Evolutionary conservation across 805 yeast species (phyloP).

Genomic region (Sporopachydermia lactativora): DNA sequence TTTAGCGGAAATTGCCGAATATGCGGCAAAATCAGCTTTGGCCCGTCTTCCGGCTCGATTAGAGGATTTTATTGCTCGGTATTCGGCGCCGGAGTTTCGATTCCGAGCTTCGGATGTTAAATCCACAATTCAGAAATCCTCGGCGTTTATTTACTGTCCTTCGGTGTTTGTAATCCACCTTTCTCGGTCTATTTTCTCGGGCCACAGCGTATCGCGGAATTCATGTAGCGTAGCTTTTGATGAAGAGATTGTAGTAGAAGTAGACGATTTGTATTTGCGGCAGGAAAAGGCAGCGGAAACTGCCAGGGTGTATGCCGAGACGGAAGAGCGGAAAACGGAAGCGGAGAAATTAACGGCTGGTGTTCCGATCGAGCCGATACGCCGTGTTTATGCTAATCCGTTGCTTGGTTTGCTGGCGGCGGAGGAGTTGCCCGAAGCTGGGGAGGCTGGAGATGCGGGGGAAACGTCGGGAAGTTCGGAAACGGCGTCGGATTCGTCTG

Average conservation of each 20-base stretch:
- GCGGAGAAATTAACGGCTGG: conserved; percentile 12
- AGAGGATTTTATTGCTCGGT: conserved; percentile 31
- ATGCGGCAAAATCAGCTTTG: conserved; percentile 23
- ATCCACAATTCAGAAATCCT: conserved; percentile 55
- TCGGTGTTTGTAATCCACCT: conserved; percentile 64
- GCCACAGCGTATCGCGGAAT: conserved; percentile 55
- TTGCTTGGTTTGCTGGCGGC: conserved; percentile 4
- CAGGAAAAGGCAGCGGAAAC: conserved; percentile 18
- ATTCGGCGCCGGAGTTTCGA: conserved; percentile 25
- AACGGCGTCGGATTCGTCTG: not conserved
- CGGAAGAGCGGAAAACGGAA: conserved; percentile 4
- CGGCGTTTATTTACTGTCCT: conserved; percentile 53
- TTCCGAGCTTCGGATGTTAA: conserved; percentile 32
- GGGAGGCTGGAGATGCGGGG: conserved; percentile 11
- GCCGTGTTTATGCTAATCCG: conserved; percentile 4
- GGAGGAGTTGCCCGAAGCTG: conserved; percentile 10
- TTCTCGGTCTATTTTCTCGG: conserved; percentile 68
- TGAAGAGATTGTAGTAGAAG: conserved; percentile 34
- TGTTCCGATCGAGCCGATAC: conserved; percentile 10
- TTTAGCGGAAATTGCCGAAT: conserved; percentile 18
- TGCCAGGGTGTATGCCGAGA: conserved; percentile 7
- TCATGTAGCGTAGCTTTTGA: conserved; percentile 57
- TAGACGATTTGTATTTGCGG: conserved; percentile 24
- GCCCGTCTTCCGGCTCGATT: conserved; percentile 38
- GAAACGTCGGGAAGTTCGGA: conserved; percentile 11